Conservation (phyloP, 805 yeast species). For the Starmerella bombicola region DNA sequence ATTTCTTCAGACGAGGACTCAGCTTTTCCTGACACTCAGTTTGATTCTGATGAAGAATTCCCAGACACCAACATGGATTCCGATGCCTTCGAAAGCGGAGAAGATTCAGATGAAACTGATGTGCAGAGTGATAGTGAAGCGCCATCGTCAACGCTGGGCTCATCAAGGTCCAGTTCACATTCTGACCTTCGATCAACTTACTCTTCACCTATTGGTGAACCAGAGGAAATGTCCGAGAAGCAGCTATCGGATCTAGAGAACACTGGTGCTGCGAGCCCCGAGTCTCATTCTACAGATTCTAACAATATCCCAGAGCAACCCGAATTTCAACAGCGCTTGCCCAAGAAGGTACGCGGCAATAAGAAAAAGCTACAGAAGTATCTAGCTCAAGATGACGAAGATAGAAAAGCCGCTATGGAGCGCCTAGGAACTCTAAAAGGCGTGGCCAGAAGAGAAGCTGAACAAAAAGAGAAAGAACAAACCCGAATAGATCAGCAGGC, state of each 20-base stretch:
- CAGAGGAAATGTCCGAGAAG: constrained; percentile 16
- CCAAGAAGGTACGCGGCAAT: constrained; percentile 55
- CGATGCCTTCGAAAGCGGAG: background rate
- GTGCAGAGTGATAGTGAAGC: background rate
- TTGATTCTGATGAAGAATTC: constrained; percentile 20
- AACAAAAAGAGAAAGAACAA: constrained; percentile 29
- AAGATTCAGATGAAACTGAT: background rate
- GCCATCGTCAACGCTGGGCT: background rate
- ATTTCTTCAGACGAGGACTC: constrained; percentile 23
- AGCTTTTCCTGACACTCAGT: constrained; percentile 20
- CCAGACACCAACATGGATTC: constrained; percentile 1
- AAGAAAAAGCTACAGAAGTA: constrained; percentile 72
- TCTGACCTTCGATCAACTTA: background rate
- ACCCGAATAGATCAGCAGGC: constrained; percentile 30
- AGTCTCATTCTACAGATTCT: background rate
- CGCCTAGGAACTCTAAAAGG: constrained; percentile 74
- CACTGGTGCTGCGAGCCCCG: constrained; percentile 1
- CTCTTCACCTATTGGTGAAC: background rate
- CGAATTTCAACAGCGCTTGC: background rate
- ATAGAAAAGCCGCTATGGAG: constrained; percentile 58
- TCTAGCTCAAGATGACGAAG: constrained; percentile 87
- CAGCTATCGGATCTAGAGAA: constrained; percentile 14
- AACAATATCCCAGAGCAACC: background rate
- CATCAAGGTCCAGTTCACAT: background rate
- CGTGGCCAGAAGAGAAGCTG: constrained; percentile 30